A percentile compares a stretch with the other conserved stretches of the same genome.
Evolutionary conservation across 495 filamentous ascomycete genomes (phyloP).

Genomic region (Penicillium lividum): DNA sequence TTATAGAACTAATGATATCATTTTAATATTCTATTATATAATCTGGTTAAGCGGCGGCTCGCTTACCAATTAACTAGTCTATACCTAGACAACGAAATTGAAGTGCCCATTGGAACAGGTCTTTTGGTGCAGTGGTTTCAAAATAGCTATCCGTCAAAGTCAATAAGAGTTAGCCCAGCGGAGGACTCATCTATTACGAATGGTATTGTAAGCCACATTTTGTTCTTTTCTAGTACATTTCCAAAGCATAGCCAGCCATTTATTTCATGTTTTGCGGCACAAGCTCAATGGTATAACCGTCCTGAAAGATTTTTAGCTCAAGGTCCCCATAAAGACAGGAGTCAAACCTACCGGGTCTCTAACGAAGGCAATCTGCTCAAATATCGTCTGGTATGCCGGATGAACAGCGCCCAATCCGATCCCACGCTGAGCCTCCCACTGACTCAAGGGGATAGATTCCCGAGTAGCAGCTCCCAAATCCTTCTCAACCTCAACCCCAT

Average conservation of each 20-base stretch:
- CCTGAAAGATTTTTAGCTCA: neutral
- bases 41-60: too few relatives aligned
- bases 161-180: too few relatives aligned
- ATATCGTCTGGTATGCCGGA: neutral
- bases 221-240: too few relatives aligned
- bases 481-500: constrained; percentile 2
- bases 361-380: constrained; percentile 4
- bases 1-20: too few relatives aligned
- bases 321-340: neutral
- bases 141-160: too few relatives aligned
- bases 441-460: constrained; percentile 2
- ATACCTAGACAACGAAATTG: too few relatives aligned
- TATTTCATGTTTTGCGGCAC: constrained; percentile 2
- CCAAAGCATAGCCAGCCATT: neutral
- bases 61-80: too few relatives aligned
- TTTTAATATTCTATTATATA: too few relatives aligned
- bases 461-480: neutral
- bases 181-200: too few relatives aligned
- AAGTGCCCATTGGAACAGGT: too few relatives aligned
- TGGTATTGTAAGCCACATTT: too few relatives aligned
- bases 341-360: neutral
- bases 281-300: constrained; percentile 5
- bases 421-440: constrained; percentile 3
- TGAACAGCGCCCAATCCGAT: constrained; percentile 3
- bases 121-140: too few relatives aligned